Percentiles rank a stretch among this genome's conserved stretches.
phyloP scores from a whole-genome alignment of 345 rosid species.

The Cardamine resedifolia region DNA sequence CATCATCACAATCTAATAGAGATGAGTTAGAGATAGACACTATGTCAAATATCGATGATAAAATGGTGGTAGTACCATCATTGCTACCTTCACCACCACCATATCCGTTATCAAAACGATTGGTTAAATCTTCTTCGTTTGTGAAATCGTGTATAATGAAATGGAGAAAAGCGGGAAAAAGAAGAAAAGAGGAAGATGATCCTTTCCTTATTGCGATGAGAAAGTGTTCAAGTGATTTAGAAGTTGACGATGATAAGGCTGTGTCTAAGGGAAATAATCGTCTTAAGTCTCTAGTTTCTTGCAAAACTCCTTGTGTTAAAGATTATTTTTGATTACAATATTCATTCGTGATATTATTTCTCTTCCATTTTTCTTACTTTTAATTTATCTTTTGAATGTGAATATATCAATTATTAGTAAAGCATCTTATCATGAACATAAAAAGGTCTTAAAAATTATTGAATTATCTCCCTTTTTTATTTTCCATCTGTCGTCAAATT shows the following conservation, averaged over 20 bases:
- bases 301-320: slow-evolving; percentile 20
- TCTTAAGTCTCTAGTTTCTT: slow-evolving; percentile 19
- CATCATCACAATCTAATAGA: neutral
- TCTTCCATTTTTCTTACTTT: neutral
- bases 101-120: neutral
- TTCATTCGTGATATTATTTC: neutral
- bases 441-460: neutral
- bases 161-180: slow-evolving; percentile 10
- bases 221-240: neutral
- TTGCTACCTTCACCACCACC: slow-evolving; percentile 27
- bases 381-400: neutral
- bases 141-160: slow-evolving; percentile 4
- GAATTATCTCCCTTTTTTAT: neutral
- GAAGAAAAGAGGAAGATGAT: slow-evolving; percentile 11
- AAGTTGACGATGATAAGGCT: neutral
- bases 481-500: slow-evolving; percentile 28
- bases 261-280: neutral
- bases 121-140: slow-evolving; percentile 26
- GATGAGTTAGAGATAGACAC: neutral
- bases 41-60: neutral
- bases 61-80: slow-evolving; percentile 17
- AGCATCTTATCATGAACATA: slow-evolving; percentile 11
- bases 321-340: neutral
- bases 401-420: neutral
- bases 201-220: slow-evolving; percentile 22